Evolutionary conservation across 768 basidiomycete species (phyloP), one percentile per base, ranked within the genome.

Genomic region (Tulasnella sp.): DNA sequence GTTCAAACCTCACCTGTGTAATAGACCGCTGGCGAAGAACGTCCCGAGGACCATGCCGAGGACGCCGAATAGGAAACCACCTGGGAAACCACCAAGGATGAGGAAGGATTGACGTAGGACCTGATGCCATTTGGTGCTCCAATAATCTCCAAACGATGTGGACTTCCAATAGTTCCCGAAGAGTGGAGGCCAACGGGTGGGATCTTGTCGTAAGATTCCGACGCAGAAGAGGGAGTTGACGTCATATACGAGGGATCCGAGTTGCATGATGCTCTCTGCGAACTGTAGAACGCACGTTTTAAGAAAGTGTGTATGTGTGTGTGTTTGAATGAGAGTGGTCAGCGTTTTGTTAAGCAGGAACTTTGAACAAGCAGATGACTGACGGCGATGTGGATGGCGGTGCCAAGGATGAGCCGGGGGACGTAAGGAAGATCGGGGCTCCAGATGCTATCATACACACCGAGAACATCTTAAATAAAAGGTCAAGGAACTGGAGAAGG

Each of bases 101-200:
- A 60, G 30, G 59, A 60, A 58, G 10, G 59, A 34, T 31, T 59
- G 54, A 22, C 59, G 59, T 15, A 60, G 59, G n/a, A 60, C 12
- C 29, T 48, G 46, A 42, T 60, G 59, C 59, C 59, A 60, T 12
- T 31, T 29, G n/a, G 2, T 41, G 19, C 58, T n/a, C 59, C 53
- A 60, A 45, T 59, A 42, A 38, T 19, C 30, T n/a, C 46, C 27
- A 21, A 60, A n/a, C 4, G 59, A 60, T 19, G 55, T 59, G 10
- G 21, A 17, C 38, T 5, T 25, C 27, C 57, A 60, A 24, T 27
- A 19, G 27, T 60, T 59, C 8, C 25, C 55, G 38, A 60, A 60
- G 11, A 60, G 22, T 30, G 58, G 59, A 56, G 59, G 59, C 58
- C 59, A 60, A 12, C 27, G 17, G 9, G 59, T 24, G 7, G 55